phyloP scores from a whole-genome alignment of 108 stramenopile species.

The Cyclostephanos tholiformis region DNA sequence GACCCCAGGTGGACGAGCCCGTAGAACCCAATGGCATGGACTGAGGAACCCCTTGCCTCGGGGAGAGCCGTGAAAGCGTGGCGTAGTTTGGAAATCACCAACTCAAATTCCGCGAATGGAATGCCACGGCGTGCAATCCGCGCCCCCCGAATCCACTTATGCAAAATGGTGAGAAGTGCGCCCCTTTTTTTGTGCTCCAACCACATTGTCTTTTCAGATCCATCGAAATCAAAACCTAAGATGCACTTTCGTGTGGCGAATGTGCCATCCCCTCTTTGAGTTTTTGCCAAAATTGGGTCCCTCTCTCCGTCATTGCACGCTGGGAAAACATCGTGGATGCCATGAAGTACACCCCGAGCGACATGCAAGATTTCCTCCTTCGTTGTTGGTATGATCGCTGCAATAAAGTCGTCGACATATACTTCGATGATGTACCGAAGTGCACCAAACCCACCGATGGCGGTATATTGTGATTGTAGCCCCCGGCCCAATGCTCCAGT shows the following conservation, averaged over 20 bases:
- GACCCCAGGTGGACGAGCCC: not conserved
- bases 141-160: slow-evolving; percentile 1
- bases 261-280: slow-evolving; percentile 34
- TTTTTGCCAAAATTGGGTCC: slow-evolving; percentile 52
- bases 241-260: not conserved
- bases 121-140: not conserved
- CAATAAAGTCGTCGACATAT: slow-evolving; percentile 36
- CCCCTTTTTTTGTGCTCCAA: not conserved
- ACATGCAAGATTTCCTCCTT: slow-evolving; percentile 6
- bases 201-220: slow-evolving; percentile 13
- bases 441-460: no score
- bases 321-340: slow-evolving; percentile 28
- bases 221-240: slow-evolving; percentile 31
- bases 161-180: not conserved
- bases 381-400: not conserved
- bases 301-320: not conserved
- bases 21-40: not conserved
- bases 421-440: slow-evolving; percentile 19
- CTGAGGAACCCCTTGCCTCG: slow-evolving; percentile 1
- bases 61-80: slow-evolving; percentile 14
- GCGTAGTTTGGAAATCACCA: not conserved
- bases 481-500: no score
- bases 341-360: not conserved
- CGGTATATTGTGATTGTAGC: no score
- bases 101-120: slow-evolving; percentile 9